Conservation (phyloP, 305 asterid species). For the Fraxinus sp. region DNA sequence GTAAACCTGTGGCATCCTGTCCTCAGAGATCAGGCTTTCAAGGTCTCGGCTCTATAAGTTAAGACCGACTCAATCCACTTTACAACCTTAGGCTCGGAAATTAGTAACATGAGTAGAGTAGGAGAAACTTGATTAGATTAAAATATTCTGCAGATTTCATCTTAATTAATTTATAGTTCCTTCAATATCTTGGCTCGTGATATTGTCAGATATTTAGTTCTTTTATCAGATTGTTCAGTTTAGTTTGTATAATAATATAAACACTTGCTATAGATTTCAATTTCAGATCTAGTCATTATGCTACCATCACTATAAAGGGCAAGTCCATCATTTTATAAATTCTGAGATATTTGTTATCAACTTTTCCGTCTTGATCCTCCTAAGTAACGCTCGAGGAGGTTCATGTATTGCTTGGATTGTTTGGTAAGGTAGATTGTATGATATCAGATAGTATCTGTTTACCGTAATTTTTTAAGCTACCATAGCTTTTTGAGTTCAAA, state of each 20-base stretch:
- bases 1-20: not conserved
- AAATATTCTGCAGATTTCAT: constrained; percentile 12
- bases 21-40: not conserved
- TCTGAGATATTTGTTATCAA: not conserved
- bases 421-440: not conserved
- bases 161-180: constrained; percentile 15
- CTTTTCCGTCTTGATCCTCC: not conserved
- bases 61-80: not conserved
- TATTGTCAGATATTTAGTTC: constrained; percentile 24
- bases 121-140: constrained; percentile 2
- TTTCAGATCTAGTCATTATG: constrained; percentile 1
- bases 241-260: not conserved
- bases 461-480: not conserved
- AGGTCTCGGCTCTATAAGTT: not conserved
- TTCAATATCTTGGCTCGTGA: constrained; percentile 30
- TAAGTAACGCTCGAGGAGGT: not conserved
- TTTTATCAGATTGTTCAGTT: not conserved
- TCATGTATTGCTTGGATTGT: not conserved
- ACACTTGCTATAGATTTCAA: constrained; percentile 1
- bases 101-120: not conserved
- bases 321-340: not conserved
- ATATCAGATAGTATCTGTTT: not conserved
- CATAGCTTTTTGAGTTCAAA: not conserved
- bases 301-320: not conserved
- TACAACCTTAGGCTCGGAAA: not conserved